Percentiles rank a stretch among this genome's conserved stretches.
phyloP scores from a whole-genome alignment of 73 alveolate species.

The Paramecium tetraurelia region DNA sequence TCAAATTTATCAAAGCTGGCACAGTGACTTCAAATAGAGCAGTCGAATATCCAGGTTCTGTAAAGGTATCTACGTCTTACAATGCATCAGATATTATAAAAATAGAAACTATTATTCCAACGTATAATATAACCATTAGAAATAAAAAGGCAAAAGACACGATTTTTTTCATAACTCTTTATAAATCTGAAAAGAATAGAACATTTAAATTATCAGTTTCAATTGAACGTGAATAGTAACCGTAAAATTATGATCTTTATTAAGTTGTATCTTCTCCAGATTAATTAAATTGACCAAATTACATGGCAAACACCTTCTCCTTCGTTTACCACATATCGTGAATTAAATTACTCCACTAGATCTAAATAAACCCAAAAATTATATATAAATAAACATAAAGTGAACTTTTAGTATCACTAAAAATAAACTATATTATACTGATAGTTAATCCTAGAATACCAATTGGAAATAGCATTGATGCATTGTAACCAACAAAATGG shows the following conservation, averaged over 20 bases:
- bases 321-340: background rate
- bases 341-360: constrained; percentile 1
- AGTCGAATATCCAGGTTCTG: background rate
- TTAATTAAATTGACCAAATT: background rate
- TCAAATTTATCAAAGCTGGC: background rate
- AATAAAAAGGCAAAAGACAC: background rate
- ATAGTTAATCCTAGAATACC: background rate
- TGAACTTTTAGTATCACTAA: background rate
- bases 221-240: background rate
- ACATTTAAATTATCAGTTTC: background rate
- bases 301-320: background rate
- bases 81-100: background rate
- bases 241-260: background rate
- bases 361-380: background rate
- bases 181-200: background rate
- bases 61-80: background rate
- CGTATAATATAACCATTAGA: background rate
- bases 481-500: background rate
- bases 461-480: background rate
- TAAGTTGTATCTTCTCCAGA: background rate
- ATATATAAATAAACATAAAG: background rate
- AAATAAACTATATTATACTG: background rate
- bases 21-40: background rate
- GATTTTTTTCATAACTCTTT: background rate
- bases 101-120: background rate